Base-by-base conservation (phyloP, 2,329 filamentous ascomycete genomes). In the Aspergillus carbonarius region DNA sequence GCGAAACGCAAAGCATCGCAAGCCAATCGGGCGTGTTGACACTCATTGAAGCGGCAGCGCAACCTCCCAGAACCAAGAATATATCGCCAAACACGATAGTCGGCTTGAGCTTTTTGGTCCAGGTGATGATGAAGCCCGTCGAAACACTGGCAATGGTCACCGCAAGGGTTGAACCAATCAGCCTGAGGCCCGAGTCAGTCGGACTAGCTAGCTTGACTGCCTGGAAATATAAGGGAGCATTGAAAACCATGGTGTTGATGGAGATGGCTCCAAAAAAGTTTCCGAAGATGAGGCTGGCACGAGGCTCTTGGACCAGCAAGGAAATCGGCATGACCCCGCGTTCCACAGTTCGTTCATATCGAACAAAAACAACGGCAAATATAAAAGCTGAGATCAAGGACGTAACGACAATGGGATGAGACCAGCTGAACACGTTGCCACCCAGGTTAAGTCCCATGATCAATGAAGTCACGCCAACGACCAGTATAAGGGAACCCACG, bases 181-280 rank as follows among this genome's bases (percentile, higher is more conserved):
- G 86, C 44, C 87, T 84, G 27, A 92, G 82, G n/a, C 90, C 90
- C 0, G 89, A 91, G 23, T 81, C 78, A 0, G 89, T 91, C 15
- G 90, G 87, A 5, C 81, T 83, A 58, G 88, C 86, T 53, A 89
- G 81, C 49, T 90, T 85, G 25, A 91, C 88, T 37, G 87, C 88
- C 70, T 91, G 89, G 76, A 91, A 92, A 77, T 88, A 93, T 7
- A 93, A 78, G 0, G 90, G 90, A 5, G 85, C 85, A 67, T 88
- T 88, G 75, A 91, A 90, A 15, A 90, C 77, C 63, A 89, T 84
- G 2, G 80, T 81, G 60, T 83, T 81, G 59, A 81, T 72, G 1
- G 79, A 78, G 15, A 83, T 72, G 5, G 76, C 70, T 0, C 78
- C 78, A 60, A 83, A 81, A 66, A 83, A 83, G 62, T 82, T 83